Evolutionary conservation across 129 eudicot species (phyloP), one percentile per base, ranked within the genome.

Genomic region (Lactuca saligna): DNA sequence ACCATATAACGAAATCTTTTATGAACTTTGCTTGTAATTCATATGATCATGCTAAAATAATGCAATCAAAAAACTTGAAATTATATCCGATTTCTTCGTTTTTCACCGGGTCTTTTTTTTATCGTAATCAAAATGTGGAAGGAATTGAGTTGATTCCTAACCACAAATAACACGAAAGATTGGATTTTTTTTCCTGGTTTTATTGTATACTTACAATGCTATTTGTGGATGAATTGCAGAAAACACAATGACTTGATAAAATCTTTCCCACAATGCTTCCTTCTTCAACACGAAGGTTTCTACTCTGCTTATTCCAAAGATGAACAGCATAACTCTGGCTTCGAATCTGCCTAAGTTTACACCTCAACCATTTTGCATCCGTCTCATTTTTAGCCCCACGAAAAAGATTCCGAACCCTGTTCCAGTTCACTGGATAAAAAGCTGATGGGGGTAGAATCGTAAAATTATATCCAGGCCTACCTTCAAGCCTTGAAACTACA

Each of bases 261-360:
- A 93, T 77, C 66, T 75, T 84, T 38, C 81, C 70, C 44, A 93
- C 74, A 38, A 93, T 81, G 83, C 98, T 93, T 12, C 97, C 98
- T 70, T 87, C 82, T 77, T 85, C 85, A 17, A 79, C 70, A 41
- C 50, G 56, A 70, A 89, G 78, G 70, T 74, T 80, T 69, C 82
- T 84, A 69, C 96, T 93, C 66, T 85, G 92, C 80, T 88, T 93
- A 66, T 93, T 93, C 98, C 98, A 93, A 65, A 93, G 91, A 70
- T 93, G 98, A 66, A 93, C 85, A 0, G 81, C 88, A 51, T 82
- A 93, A 68, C 97, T 85, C 48, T 80, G 67, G 58, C 67, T 80
- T 8, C 68, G 65, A 51, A 93, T 86, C 65, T 89, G 91, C 80
- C 72, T 78, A 4, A 83, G 67, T 57, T 93, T 93, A 15, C 80